Evolutionary conservation across 768 basidiomycete genomes (phyloP).

Genomic region (Lactarius hengduanensis): DNA sequence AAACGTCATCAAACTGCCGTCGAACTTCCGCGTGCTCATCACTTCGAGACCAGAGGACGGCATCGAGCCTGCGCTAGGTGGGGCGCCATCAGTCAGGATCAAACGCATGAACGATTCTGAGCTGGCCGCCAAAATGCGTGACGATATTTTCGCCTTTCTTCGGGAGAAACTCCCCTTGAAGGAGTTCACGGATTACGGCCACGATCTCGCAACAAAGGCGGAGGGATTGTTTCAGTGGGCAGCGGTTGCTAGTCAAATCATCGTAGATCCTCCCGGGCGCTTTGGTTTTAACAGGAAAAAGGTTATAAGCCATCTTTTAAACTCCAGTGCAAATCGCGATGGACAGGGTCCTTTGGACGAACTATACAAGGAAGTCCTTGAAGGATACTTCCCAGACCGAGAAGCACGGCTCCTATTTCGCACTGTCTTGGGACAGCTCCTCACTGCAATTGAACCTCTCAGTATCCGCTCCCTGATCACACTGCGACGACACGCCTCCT

Average conservation of each 20-base stretch:
- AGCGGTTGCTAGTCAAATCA: background rate
- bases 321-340: background rate
- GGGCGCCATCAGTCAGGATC: background rate
- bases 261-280: background rate
- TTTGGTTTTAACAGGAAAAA: background rate
- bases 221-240: slow-evolving; percentile 3
- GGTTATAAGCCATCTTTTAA: background rate
- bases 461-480: background rate
- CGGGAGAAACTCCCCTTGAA: background rate
- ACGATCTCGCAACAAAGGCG: background rate
- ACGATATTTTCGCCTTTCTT: background rate
- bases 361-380: background rate
- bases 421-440: background rate
- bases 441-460: background rate
- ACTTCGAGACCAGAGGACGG: background rate
- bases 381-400: background rate
- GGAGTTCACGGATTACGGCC: background rate
- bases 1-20: background rate
- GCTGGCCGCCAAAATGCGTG: background rate
- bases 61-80: background rate
- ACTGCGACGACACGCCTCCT: background rate
- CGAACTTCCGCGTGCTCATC: background rate
- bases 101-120: background rate
- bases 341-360: background rate
- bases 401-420: background rate